Evolutionary conservation across 768 basidiomycete species (phyloP).

Genomic region (Termitomyces bulborhizus): DNA sequence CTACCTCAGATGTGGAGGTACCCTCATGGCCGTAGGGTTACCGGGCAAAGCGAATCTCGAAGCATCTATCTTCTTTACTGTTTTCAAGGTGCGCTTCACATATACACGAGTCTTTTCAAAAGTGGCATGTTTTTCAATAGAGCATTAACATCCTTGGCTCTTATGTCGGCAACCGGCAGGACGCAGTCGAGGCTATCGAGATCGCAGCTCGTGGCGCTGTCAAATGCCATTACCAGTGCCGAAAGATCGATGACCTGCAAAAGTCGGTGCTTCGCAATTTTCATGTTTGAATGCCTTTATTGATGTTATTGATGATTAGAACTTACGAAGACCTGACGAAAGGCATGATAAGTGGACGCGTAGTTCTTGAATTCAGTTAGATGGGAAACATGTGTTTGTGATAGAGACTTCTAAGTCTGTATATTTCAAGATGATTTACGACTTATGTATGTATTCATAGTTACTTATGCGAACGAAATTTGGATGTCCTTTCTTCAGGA

Average conservation of each 20-base stretch:
- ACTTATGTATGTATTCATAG: not conserved
- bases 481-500: too few relatives aligned
- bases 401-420: not conserved
- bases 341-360: constrained; percentile 43
- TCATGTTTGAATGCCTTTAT: not conserved
- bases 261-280: constrained; percentile 30
- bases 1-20: constrained; percentile 69
- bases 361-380: constrained; percentile 32
- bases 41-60: constrained; percentile 55
- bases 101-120: constrained; percentile 1
- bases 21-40: constrained; percentile 74
- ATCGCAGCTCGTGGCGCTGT: constrained; percentile 71
- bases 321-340: constrained; percentile 34
- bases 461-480: not conserved
- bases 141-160: constrained; percentile 52
- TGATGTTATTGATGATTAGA: constrained; percentile 13
- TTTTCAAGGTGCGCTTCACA: constrained; percentile 39
- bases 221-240: constrained; percentile 46
- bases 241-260: constrained; percentile 44
- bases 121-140: constrained; percentile 22
- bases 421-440: not conserved
- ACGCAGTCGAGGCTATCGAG: constrained; percentile 73
- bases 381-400: not conserved
- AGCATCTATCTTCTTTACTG: constrained; percentile 68
- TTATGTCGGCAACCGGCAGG: constrained; percentile 71